Percentiles rank a stretch among this genome's conserved stretches.
Conservation (phyloP, 2,329 filamentous ascomycete species). For the Cercospora brassicicola region DNA sequence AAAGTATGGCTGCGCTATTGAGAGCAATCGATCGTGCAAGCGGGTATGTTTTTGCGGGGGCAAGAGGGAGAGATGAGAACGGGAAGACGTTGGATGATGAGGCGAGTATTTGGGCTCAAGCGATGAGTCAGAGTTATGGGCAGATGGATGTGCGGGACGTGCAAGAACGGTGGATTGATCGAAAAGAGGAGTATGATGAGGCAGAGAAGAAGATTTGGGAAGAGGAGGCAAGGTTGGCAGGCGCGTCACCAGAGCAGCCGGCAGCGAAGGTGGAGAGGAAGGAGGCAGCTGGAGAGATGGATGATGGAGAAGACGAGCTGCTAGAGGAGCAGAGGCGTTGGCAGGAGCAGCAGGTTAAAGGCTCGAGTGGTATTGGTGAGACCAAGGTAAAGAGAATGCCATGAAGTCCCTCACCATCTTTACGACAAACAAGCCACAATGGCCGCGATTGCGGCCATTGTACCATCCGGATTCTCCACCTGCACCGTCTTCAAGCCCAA, state of each 20-base stretch:
- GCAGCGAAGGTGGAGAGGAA: conserved; percentile 29
- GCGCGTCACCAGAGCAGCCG: conserved; percentile 32
- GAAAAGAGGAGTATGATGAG: conserved; percentile 83
- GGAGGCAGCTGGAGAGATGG: conserved; percentile 20
- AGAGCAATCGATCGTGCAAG: conserved; percentile 87
- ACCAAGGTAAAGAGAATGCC: not conserved
- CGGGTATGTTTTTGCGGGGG: conserved; percentile 87
- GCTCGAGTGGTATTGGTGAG: not conserved
- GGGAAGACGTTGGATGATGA: conserved; percentile 37
- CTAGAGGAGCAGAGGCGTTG: conserved; percentile 36
- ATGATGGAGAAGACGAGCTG: conserved; percentile 33
- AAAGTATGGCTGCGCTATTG: conserved; percentile 90
- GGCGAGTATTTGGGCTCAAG: conserved; percentile 85
- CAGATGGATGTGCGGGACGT: conserved; percentile 83
- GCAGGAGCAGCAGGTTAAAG: conserved; percentile 28
- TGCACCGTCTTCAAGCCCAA: conserved; percentile 34
- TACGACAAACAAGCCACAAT: conserved; percentile 29
- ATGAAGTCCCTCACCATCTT: not conserved
- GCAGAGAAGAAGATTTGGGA: conserved; percentile 73
- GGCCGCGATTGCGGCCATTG: conserved; percentile 30
- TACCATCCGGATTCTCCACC: conserved; percentile 33
- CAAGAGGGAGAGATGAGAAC: conserved; percentile 83
- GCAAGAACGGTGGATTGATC: conserved; percentile 93
- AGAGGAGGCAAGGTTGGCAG: conserved; percentile 61
- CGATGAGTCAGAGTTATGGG: conserved; percentile 70